Evolutionary conservation across 2,329 filamentous ascomycete genomes (phyloP).

Genomic region (Conoideocrella luteorostrata): DNA sequence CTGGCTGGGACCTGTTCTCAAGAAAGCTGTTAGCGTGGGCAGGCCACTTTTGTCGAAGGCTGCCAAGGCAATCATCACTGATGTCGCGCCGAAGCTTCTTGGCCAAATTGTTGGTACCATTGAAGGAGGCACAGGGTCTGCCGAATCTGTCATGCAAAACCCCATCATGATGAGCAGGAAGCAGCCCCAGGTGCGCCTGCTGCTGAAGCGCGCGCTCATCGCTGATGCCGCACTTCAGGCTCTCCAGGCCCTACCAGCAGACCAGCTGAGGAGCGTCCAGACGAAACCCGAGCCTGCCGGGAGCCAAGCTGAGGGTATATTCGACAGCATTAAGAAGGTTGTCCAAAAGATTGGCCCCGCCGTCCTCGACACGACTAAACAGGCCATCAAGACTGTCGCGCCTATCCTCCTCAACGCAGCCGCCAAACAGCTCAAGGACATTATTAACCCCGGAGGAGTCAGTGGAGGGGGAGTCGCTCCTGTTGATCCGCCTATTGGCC

Average conservation of each 20-base stretch:
- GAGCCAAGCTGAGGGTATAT: conserved; percentile 5
- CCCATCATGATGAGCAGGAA: not conserved
- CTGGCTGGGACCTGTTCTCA: conserved; percentile 9
- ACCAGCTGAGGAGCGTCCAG: conserved; percentile 6
- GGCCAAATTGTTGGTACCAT: not conserved
- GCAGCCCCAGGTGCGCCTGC: conserved; percentile 1
- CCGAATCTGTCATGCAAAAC: too few relatives aligned
- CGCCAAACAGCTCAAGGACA: not conserved
- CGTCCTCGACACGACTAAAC: not conserved
- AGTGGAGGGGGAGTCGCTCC: too few relatives aligned
- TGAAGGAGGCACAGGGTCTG: not conserved
- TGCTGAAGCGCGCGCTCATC: conserved; percentile 13
- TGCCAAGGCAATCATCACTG: not conserved
- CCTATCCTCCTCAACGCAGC: not conserved
- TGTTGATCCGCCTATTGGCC: not conserved
- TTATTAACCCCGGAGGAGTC: not conserved
- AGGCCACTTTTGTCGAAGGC: conserved; percentile 3
- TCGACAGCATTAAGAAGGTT: conserved; percentile 6
- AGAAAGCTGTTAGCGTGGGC: conserved; percentile 1
- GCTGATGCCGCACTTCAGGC: conserved; percentile 13
- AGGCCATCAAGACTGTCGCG: not conserved
- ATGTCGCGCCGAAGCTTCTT: not conserved
- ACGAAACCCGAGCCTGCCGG: not conserved
- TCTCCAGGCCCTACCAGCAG: conserved; percentile 6
- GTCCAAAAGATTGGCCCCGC: conserved; percentile 3